Percentiles rank a stretch among this genome's conserved stretches.
Evolutionary conservation across 2,329 filamentous ascomycete genomes (phyloP).

Genomic region (Aspergillus costaricaensis): DNA sequence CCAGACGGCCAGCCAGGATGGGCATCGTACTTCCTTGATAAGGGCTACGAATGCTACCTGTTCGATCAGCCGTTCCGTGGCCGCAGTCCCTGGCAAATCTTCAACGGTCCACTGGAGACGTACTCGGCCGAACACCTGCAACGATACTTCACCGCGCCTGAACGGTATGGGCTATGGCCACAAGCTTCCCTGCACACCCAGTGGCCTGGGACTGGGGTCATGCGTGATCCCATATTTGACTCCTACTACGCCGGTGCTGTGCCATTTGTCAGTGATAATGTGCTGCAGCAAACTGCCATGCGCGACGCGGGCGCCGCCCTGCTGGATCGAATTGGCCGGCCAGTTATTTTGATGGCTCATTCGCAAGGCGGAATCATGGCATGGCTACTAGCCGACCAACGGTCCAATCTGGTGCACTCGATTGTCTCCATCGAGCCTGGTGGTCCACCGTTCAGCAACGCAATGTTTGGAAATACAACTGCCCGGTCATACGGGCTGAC

Average conservation of each 20-base stretch:
- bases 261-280: conserved; percentile 19
- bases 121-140: conserved; percentile 29
- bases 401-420: conserved; percentile 51
- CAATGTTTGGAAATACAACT: conserved; percentile 15
- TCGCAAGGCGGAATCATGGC: conserved; percentile 51
- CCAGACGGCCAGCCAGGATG: conserved; percentile 52
- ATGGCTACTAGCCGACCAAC: conserved; percentile 51
- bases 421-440: conserved; percentile 57
- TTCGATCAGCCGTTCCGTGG: conserved; percentile 44
- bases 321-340: conserved; percentile 26
- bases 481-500: conserved; percentile 24
- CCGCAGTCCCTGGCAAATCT: conserved; percentile 29
- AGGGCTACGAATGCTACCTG: conserved; percentile 52
- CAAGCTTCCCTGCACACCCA: conserved; percentile 43
- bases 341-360: conserved; percentile 46
- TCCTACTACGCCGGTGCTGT: conserved; percentile 27
- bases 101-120: conserved; percentile 23
- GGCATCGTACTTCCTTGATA: conserved; percentile 50
- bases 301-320: conserved; percentile 23
- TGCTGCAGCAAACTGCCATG: conserved; percentile 21
- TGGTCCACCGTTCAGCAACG: conserved; percentile 47
- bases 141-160: conserved; percentile 36
- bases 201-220: conserved; percentile 41
- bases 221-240: conserved; percentile 34
- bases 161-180: conserved; percentile 34